Evolutionary conservation across 495 filamentous ascomycete species (phyloP), one percentile per base, ranked within the genome.

Genomic region (Hypoxylon subgilvum): DNA sequence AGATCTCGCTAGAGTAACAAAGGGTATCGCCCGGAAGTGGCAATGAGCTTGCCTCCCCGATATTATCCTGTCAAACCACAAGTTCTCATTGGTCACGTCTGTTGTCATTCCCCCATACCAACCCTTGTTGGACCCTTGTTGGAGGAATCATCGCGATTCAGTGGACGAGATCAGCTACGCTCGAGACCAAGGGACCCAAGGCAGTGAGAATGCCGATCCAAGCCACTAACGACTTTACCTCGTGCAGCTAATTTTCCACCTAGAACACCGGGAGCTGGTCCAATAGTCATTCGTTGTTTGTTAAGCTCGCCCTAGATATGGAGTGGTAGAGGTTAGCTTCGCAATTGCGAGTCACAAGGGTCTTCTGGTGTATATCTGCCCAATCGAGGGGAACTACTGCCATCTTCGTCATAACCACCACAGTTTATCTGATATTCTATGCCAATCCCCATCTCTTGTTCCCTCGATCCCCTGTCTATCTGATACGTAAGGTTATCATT

Each of bases 21-120:
- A 58, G 49, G 32, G 13, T 31, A 31, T 30, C 19, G 19, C 12
- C 44, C 54, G 61, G 49, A 58, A 41, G 61, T 42, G 54, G 54
- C 48, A 57, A 51, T 12, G 21, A 16, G 46, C 35, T 63, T 43
- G 52, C 59, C 59, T 63, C 59, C 59, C 59, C 18, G 39, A 41
- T 48, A 38, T 42, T 41, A 16, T 44, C 32, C 35, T 16, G 47
- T 63, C 36, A 41, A 6, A 57, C 59, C 3, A 23, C 40, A 52
- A 35, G 22, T 18, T 25, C 41, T 42, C 7, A 63, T 63, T 63
- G 59, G 59, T 52, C 34, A 43, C 32, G 44, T n/a, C 46, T 22
- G 52, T 40, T 30, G 47, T 39, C 47, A 52, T 42, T n/a, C 42
- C 39, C 34, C 36, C 18, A 35, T 27, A 27, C 8, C 8, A 27